Conservation (phyloP, 768 basidiomycete species). For the Collybia mongolica region DNA sequence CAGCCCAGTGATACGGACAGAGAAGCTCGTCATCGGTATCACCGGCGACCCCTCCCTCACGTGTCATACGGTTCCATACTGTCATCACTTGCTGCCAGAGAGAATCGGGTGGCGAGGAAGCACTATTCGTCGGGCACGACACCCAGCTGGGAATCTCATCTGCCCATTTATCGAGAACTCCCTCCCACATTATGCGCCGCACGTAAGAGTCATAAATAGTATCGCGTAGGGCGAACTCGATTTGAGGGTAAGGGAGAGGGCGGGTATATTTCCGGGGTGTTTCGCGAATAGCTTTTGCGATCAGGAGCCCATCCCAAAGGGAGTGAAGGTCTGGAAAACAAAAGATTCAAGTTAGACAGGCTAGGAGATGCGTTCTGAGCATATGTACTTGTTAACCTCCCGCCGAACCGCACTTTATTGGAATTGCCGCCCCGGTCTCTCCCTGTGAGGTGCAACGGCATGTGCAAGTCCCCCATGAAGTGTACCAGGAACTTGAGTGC, state of each 20-base stretch:
- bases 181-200: conserved; percentile 86
- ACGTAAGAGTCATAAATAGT: conserved; percentile 88
- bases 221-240: conserved; percentile 68
- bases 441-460: conserved; percentile 90
- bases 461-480: conserved; percentile 91
- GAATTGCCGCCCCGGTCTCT: conserved; percentile 88
- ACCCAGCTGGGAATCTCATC: conserved; percentile 65
- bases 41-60: conserved; percentile 5
- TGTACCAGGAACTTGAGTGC: conserved; percentile 93
- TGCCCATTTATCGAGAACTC: conserved; percentile 68
- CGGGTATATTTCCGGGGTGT: conserved; percentile 73
- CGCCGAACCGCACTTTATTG: conserved; percentile 71
- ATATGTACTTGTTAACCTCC: conserved; percentile 63
- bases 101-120: conserved; percentile 3
- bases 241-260: conserved; percentile 64
- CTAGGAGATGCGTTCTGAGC: neutral
- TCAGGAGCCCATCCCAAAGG: conserved; percentile 82
- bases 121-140: conserved; percentile 35
- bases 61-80: conserved; percentile 16
- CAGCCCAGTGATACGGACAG: conserved; percentile 81
- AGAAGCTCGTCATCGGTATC: conserved; percentile 53
- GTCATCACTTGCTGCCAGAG: conserved; percentile 29
- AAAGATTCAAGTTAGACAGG: neutral
- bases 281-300: conserved; percentile 78
- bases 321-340: conserved; percentile 72